Evolutionary conservation across 345 rosid species (phyloP), one percentile per base, ranked within the genome.

Genomic region (Rhizophora mangle): DNA sequence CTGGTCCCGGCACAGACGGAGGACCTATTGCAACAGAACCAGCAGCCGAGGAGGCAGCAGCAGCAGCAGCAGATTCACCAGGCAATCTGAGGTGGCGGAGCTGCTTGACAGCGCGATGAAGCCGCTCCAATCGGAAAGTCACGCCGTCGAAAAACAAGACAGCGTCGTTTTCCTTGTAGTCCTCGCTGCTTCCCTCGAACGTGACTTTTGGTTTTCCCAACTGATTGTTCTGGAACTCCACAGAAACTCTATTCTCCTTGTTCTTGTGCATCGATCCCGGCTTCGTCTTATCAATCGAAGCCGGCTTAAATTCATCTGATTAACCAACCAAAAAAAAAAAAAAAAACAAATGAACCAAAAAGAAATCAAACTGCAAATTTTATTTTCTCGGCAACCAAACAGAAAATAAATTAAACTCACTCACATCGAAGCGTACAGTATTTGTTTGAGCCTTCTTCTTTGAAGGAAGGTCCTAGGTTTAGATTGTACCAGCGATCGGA

Each of bases 281-380:
- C 84, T 92, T 88, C 0, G 74, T 82, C 85, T 90, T 90, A 59
- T 93, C 96, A 19, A 93, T 87, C 9, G 96, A 93, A 51, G 98
- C 93, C 3, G 98, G 96, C 78, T 88, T 90, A 62, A 90, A 93
- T 55, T 89, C 94, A 86, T 92, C 91, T 91, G 72, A 73, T 70
- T 65, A 15, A 74, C 68, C 24, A 19, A 70, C 63, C 5, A 3
- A 60, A 60, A 1, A 15, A 62, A 36, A 1, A 24, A 24, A 24
- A 24, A 24, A 24, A 13, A 62, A 0, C 20, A 57, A 8, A 57
- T 8, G 22, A 55, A 55, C 6, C 4, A 4, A 9, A 10, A 39
- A 11, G 2, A 8, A 3, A 71, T 63, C n/a, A 64, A 47, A 62
- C 64, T 26, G 64, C 56, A 1, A 18, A 5, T 34, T 36, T 24